These are phyloP conservation scores for Phytophthora pini DNA, from an alignment of 352 stramenopile genomes.

Conservation along the genomic window DNA sequence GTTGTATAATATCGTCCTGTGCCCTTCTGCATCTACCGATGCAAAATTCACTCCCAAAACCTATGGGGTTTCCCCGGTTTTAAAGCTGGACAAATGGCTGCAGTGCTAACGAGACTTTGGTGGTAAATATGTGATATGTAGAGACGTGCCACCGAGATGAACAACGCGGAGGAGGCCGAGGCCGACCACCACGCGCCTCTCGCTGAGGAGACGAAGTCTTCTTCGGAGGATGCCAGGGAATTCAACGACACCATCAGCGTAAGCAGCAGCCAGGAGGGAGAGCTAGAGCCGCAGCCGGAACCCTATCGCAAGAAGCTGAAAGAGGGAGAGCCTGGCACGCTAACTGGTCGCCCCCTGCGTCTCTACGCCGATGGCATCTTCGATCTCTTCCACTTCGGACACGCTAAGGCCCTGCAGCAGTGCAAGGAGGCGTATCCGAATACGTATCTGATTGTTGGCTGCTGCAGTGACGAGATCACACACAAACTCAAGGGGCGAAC, in stretches of 20 bases:
- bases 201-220: conserved; percentile 23
- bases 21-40: not conserved
- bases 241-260: conserved; percentile 25
- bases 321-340: conserved; percentile 74
- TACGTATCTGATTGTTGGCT: conserved; percentile 86
- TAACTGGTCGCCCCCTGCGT: conserved; percentile 77
- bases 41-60: not conserved
- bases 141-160: conserved; percentile 48
- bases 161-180: conserved; percentile 44
- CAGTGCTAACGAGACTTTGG: conserved; percentile 20
- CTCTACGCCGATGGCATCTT: conserved; percentile 92
- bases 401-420: conserved; percentile 88
- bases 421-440: conserved; percentile 90
- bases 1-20: too few species aligned
- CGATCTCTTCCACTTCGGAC: conserved; percentile 90
- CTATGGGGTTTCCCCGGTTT: not conserved
- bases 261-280: conserved; percentile 30
- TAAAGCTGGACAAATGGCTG: conserved; percentile 1
- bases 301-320: conserved; percentile 65
- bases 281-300: conserved; percentile 42
- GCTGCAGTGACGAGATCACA: conserved; percentile 87
- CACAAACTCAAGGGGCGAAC: conserved; percentile 89
- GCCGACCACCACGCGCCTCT: conserved; percentile 23
- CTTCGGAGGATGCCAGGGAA: conserved; percentile 21
- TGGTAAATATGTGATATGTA: conserved; percentile 20